phyloP scores from a whole-genome alignment of 257 asterid species.

The Misopates orontium region DNA sequence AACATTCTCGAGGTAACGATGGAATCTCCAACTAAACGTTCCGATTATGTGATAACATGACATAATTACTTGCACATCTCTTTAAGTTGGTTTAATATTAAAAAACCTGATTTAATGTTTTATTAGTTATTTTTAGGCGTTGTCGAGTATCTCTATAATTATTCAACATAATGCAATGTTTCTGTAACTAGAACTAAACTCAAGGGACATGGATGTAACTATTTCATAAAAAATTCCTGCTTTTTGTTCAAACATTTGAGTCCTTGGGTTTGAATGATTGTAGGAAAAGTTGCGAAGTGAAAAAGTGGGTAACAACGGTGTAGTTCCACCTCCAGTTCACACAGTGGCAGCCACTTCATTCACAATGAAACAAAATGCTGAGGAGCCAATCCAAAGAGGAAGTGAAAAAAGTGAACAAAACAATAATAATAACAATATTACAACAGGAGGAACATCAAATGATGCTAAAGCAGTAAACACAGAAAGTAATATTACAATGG shows the following conservation, averaged over 20 bases:
- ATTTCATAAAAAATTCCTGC: too few relatives aligned
- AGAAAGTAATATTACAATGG: too few relatives aligned
- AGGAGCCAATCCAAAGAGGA: constrained; percentile 39
- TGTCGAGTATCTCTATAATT: background rate
- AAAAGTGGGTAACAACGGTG: constrained; percentile 30
- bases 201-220: too few relatives aligned
- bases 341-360: constrained; percentile 34
- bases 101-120: background rate
- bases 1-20: constrained; percentile 74
- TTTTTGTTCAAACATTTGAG: too few relatives aligned
- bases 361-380: constrained; percentile 32
- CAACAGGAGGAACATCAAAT: constrained; percentile 30
- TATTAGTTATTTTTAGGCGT: background rate
- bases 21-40: constrained; percentile 11
- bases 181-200: background rate
- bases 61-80: background rate
- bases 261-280: constrained; percentile 15
- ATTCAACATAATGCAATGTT: background rate
- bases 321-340: constrained; percentile 33
- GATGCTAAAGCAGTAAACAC: constrained; percentile 35
- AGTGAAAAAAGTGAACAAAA: constrained; percentile 36
- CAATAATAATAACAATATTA: constrained; percentile 26
- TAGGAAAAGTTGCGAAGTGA: constrained; percentile 72
- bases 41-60: background rate
- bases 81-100: background rate